phyloP scores from a whole-genome alignment of 179 eudicot genomes.

The Actinidia arguta region DNA sequence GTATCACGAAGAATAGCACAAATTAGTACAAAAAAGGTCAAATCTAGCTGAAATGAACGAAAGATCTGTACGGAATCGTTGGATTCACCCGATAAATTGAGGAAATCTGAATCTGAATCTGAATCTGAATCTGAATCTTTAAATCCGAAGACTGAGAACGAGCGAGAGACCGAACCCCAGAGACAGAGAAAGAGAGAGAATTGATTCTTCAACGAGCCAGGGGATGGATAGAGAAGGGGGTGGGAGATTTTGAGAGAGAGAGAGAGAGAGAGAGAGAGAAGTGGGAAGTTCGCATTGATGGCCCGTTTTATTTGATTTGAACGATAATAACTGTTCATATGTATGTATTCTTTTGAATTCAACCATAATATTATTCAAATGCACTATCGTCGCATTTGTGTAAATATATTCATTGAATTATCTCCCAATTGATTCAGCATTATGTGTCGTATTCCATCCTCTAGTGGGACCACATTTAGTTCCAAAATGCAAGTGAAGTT shows the following conservation, averaged over 20 bases:
- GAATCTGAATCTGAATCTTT: too few species aligned
- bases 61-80: background rate
- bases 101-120: background rate
- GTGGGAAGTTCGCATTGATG: constrained; percentile 4
- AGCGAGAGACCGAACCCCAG: background rate
- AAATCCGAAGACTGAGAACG: background rate
- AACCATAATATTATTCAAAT: too few species aligned
- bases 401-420: too few species aligned
- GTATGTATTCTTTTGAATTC: too few species aligned
- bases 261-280: background rate
- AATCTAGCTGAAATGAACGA: background rate
- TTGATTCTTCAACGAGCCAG: constrained; percentile 16
- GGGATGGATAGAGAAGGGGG: constrained; percentile 11
- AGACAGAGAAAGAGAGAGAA: constrained; percentile 10
- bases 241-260: too few species aligned
- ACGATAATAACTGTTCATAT: constrained; percentile 8
- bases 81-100: constrained; percentile 16
- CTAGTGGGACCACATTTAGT: too few species aligned
- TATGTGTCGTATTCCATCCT: too few species aligned
- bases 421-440: too few species aligned
- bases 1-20: background rate
- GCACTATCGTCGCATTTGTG: too few species aligned
- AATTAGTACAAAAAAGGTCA: background rate
- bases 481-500: too few species aligned
- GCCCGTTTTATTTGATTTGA: constrained; percentile 14